Conservation (phyloP, 1,139 yeast genomes). For the Trichomonascaceae sp. region DNA sequence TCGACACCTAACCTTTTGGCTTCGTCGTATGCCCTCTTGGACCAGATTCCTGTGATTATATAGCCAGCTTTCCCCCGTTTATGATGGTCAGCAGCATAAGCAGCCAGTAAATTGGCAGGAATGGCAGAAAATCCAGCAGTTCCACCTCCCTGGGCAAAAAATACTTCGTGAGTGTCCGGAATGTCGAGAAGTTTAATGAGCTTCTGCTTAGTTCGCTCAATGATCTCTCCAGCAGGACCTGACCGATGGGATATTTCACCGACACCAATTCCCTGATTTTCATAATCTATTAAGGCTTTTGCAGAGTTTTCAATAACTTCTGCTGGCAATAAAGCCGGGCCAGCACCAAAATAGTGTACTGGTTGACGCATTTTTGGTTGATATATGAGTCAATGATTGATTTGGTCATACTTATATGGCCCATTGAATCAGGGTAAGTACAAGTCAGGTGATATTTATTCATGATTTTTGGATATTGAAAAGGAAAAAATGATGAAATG, state of each 20-base stretch:
- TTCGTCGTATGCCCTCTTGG: slow-evolving; percentile 79
- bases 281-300: slow-evolving; percentile 63
- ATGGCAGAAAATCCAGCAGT: slow-evolving; percentile 90
- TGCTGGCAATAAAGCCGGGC: slow-evolving; percentile 90
- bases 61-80: slow-evolving; percentile 78
- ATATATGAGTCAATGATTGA: background rate
- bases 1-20: slow-evolving; percentile 79
- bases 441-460: background rate
- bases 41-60: slow-evolving; percentile 90
- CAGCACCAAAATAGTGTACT: slow-evolving; percentile 91
- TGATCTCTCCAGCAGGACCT: slow-evolving; percentile 67
- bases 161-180: slow-evolving; percentile 90
- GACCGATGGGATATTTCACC: slow-evolving; percentile 97
- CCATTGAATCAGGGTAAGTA: background rate
- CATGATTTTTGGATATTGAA: background rate
- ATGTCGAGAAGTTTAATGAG: slow-evolving; percentile 57
- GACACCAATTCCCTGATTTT: slow-evolving; percentile 68
- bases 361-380: slow-evolving; percentile 15
- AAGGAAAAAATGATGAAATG: background rate
- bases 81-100: slow-evolving; percentile 55
- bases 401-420: background rate
- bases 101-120: slow-evolving; percentile 75
- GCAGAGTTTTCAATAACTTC: slow-evolving; percentile 84
- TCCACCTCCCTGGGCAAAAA: slow-evolving; percentile 97
- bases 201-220: slow-evolving; percentile 68